A percentile compares a stretch with the other conserved stretches of the same genome.
Conservation (phyloP, 345 rosid species). For the Stellera chamaejasme region DNA sequence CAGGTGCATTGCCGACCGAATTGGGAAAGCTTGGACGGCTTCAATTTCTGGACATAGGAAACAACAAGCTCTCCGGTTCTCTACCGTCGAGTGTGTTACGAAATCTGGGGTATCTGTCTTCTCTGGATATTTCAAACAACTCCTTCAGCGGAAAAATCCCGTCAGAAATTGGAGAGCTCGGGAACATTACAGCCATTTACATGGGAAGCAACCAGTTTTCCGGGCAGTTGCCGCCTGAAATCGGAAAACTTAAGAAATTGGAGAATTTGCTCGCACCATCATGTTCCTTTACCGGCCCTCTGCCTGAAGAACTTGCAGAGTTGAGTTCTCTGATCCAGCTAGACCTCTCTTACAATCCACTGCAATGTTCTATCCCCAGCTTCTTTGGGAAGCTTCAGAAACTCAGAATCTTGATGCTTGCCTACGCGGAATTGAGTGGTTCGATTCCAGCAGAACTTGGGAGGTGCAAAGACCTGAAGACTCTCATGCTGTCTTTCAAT, state of each 20-base stretch:
- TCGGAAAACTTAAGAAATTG: slow-evolving; percentile 51
- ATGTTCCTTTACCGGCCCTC: slow-evolving; percentile 60
- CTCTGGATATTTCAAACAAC: slow-evolving; percentile 72
- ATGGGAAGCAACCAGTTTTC: slow-evolving; percentile 59
- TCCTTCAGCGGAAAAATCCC: slow-evolving; percentile 55
- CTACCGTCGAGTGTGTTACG: slow-evolving; percentile 36
- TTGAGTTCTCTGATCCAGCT: slow-evolving; percentile 40
- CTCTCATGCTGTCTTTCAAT: slow-evolving; percentile 65
- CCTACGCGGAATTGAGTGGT: slow-evolving; percentile 51
- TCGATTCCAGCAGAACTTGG: slow-evolving; percentile 72
- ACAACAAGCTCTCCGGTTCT: slow-evolving; percentile 54
- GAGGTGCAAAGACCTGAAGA: slow-evolving; percentile 46
- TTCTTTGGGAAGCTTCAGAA: slow-evolving; percentile 46
- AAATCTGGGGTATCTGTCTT: slow-evolving; percentile 35
- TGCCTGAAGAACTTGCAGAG: slow-evolving; percentile 51
- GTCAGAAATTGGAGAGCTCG: slow-evolving; percentile 44
- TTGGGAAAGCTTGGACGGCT: slow-evolving; percentile 41
- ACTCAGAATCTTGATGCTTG: slow-evolving; percentile 45
- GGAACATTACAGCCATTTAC: slow-evolving; percentile 55
- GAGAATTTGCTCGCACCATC: slow-evolving; percentile 44
- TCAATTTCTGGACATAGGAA: slow-evolving; percentile 50
- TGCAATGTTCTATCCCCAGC: slow-evolving; percentile 55
- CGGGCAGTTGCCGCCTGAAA: slow-evolving; percentile 63
- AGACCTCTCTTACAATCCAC: slow-evolving; percentile 80
- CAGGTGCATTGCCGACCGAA: slow-evolving; percentile 41